Evolutionary conservation across 177 flowering plant genomes (phyloP).

Genomic region (Vitis hybrid): DNA sequence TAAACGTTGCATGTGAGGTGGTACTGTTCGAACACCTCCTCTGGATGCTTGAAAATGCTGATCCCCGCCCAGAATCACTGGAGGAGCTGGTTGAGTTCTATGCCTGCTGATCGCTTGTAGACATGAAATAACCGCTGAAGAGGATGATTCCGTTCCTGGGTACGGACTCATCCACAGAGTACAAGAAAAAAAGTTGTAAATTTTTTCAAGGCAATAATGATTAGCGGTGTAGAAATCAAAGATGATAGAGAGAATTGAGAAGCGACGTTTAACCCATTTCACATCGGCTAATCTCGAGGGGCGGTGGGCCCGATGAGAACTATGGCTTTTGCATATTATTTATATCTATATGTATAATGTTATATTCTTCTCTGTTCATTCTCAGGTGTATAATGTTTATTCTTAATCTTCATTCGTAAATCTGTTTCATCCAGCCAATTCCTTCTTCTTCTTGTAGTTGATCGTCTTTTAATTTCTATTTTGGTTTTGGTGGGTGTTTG

Average conservation of each 20-base stretch:
- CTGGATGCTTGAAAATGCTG: constrained; percentile 79
- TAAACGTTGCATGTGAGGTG: constrained; percentile 63
- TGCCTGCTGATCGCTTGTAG: constrained; percentile 31
- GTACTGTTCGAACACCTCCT: constrained; percentile 74
- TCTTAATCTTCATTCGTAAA: no score
- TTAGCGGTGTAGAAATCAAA: constrained; percentile 18
- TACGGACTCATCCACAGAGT: no score
- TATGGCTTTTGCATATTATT: no score
- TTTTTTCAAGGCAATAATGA: constrained; percentile 2
- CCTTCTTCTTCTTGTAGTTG: no score
- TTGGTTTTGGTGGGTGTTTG: no score
- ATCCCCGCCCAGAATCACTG: constrained; percentile 58
- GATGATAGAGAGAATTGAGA: constrained; percentile 8
- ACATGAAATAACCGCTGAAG: background rate
- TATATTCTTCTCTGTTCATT: no score
- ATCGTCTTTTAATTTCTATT: no score
- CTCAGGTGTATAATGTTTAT: no score
- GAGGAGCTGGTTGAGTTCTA: constrained; percentile 67
- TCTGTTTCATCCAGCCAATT: no score
- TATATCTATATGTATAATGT: no score
- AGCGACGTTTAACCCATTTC: constrained; percentile 30
- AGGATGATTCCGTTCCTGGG: background rate
- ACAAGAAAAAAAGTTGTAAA: constrained; percentile 5
- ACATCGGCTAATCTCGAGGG: constrained; percentile 15
- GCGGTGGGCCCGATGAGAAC: no score